phyloP scores from a whole-genome alignment of 2,329 filamentous ascomycete species.

The Seiridium unicorne region DNA sequence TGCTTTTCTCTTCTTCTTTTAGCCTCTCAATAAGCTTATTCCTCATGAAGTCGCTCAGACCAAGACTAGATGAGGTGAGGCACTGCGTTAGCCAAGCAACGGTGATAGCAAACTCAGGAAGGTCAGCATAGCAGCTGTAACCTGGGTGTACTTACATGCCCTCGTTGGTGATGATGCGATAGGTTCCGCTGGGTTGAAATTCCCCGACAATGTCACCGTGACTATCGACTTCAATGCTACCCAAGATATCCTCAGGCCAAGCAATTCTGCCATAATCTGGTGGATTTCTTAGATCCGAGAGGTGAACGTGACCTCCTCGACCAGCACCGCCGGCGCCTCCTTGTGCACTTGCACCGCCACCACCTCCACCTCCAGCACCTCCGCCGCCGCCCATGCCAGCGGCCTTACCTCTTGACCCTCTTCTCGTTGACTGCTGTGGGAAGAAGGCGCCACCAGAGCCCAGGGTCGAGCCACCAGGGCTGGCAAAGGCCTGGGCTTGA shows the following conservation, averaged over 20 bases:
- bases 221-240: conserved; percentile 63
- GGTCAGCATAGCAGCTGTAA: neutral
- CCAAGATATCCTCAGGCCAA: conserved; percentile 69
- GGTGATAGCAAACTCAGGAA: neutral
- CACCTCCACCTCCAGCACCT: conserved; percentile 42
- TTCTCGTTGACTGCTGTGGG: conserved; percentile 34
- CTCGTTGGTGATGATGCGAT: conserved; percentile 62
- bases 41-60: conserved; percentile 53
- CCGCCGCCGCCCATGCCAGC: too few relatives aligned
- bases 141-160: conserved; percentile 56
- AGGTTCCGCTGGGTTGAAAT: conserved; percentile 60
- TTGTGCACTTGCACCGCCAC: conserved; percentile 56
- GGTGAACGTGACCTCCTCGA: conserved; percentile 61
- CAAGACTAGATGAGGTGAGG: conserved; percentile 36
- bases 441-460: conserved; percentile 52
- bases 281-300: conserved; percentile 62
- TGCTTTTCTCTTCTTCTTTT: conserved; percentile 45
- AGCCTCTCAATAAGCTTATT: conserved; percentile 54
- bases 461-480: conserved; percentile 52
- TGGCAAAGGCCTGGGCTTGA: conserved; percentile 60
- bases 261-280: conserved; percentile 68
- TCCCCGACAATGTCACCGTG: conserved; percentile 56
- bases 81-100: neutral
- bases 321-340: conserved; percentile 61
- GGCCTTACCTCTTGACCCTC: conserved; percentile 20